Percentiles rank a stretch among this genome's conserved stretches.
Conservation (phyloP, 1,284 basidiomycete genomes). For the Cryptococcus sp. region DNA sequence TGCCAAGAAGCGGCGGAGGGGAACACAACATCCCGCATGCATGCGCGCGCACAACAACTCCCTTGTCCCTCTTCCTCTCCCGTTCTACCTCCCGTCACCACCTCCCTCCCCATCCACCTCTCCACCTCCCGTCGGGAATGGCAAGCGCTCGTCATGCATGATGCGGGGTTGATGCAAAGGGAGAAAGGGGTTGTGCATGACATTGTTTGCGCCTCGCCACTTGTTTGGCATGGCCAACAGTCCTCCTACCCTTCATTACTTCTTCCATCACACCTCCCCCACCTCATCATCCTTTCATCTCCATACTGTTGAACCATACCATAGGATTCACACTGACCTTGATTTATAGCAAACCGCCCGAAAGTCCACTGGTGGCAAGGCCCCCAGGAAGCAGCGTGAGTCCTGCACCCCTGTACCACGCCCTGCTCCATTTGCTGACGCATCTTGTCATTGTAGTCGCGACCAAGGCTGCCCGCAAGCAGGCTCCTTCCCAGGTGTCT, state of each 20-base stretch:
- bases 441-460: slow-evolving; percentile 35
- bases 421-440: slow-evolving; percentile 2
- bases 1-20: slow-evolving; percentile 7
- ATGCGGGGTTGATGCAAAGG: no score
- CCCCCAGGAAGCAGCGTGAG: slow-evolving; percentile 56
- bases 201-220: no score
- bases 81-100: background rate
- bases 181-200: no score
- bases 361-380: slow-evolving; percentile 61
- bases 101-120: background rate
- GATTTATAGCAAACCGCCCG: slow-evolving; percentile 59
- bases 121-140: background rate
- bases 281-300: no score
- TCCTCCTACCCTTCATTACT: background rate
- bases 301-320: no score
- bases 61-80: background rate
- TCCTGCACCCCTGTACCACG: slow-evolving; percentile 3
- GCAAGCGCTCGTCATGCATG: background rate
- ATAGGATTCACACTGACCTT: slow-evolving; percentile 4
- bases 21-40: background rate
- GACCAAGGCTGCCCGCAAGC: slow-evolving; percentile 55
- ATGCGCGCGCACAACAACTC: background rate
- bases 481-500: slow-evolving; percentile 50
- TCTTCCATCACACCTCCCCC: background rate
- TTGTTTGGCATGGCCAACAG: no score